Conservation (phyloP, 306 rosid species). For the Medicago arabica region DNA sequence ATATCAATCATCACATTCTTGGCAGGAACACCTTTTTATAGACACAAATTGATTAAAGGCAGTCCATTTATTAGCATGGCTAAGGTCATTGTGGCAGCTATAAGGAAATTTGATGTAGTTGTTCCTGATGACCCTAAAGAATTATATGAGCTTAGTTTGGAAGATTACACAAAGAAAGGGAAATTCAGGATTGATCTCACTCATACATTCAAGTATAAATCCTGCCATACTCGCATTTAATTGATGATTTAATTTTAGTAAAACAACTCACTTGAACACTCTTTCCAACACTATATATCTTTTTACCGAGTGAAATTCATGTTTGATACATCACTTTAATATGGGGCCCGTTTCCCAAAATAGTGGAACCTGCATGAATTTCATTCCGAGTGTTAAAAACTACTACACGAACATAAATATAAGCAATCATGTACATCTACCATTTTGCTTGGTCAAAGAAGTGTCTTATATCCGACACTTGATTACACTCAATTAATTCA, state of each 20-base stretch:
- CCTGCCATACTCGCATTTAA: conserved; percentile 3
- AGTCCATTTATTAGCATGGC: conserved; percentile 70
- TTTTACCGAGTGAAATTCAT: too few relatives aligned
- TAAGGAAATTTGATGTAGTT: conserved; percentile 52
- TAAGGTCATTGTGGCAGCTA: conserved; percentile 66
- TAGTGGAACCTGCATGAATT: too few relatives aligned
- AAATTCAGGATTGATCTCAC: conserved; percentile 62
- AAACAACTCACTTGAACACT: background rate
- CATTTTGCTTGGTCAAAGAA: too few relatives aligned
- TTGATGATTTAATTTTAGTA: background rate
- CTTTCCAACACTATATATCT: too few relatives aligned
- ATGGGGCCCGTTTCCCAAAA: too few relatives aligned
- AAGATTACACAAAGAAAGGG: conserved; percentile 53
- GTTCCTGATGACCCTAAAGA: conserved; percentile 63
- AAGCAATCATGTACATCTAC: too few relatives aligned
- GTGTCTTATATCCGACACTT: too few relatives aligned
- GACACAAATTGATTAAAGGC: background rate
- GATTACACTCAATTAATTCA: too few relatives aligned
- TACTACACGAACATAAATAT: background rate
- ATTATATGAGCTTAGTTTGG: conserved; percentile 64
- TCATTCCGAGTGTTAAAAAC: too few relatives aligned
- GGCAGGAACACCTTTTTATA: background rate
- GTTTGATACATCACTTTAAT: too few relatives aligned
- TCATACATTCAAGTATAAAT: conserved; percentile 55
- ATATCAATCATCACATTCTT: conserved; percentile 1